A percentile compares a stretch with the other conserved stretches of the same genome.
phyloP scores from a whole-genome alignment of 2,329 filamentous ascomycete genomes.

The Fusarium continuum region DNA sequence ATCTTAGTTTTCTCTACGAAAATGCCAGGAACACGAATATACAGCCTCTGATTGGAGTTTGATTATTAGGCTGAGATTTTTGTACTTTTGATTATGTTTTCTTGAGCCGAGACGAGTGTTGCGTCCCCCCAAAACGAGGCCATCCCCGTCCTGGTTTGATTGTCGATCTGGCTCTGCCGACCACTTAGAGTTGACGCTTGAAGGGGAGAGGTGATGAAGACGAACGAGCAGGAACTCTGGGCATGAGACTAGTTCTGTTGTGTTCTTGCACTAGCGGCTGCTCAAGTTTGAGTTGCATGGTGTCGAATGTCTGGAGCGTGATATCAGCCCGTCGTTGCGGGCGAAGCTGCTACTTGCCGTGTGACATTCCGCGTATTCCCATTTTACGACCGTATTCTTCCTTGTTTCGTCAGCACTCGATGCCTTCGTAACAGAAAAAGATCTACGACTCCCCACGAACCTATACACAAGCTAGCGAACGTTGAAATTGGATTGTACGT shows the following conservation, averaged over 20 bases:
- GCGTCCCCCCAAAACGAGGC: background rate
- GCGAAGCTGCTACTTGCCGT: constrained; percentile 7
- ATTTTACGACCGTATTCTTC: constrained; percentile 4
- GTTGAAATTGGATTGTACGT: constrained; percentile 28
- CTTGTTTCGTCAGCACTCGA: background rate
- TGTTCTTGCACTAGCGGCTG: constrained; percentile 20
- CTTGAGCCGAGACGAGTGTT: background rate
- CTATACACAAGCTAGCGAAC: constrained; percentile 16
- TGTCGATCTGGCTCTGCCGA: constrained; percentile 6
- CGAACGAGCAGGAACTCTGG: background rate
- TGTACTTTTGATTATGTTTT: constrained; percentile 1
- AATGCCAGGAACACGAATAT: constrained; percentile 8
- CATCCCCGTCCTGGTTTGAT: constrained; percentile 9
- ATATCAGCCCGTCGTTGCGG: constrained; percentile 28
- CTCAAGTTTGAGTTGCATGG: constrained; percentile 28
- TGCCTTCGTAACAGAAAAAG: background rate
- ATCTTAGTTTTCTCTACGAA: constrained; percentile 4
- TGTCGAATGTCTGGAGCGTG: background rate
- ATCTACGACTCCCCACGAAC: constrained; percentile 10
- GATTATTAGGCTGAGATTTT: background rate
- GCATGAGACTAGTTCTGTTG: background rate
- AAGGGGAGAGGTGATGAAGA: constrained; percentile 7
- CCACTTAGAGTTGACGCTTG: constrained; percentile 4
- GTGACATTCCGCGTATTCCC: constrained; percentile 9
- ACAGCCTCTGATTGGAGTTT: constrained; percentile 1